Evolutionary conservation across 2,329 filamentous ascomycete species (phyloP).

Genomic region (Neophaeococcomyces mojaviensis): DNA sequence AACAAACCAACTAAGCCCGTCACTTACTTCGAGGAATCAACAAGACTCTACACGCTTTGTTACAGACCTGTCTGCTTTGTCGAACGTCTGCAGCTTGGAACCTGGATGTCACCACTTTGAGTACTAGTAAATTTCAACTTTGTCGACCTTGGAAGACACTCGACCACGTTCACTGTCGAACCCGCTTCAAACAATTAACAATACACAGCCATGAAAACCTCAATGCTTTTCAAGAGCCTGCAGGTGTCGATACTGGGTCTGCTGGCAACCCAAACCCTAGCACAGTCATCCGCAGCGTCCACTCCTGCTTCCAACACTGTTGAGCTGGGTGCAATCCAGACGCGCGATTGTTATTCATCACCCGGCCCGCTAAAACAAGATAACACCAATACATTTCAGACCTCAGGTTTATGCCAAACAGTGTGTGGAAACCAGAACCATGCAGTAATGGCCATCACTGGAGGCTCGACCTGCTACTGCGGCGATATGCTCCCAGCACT

Average conservation of each 20-base stretch:
- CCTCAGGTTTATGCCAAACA: conserved; percentile 47
- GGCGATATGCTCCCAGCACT: conserved; percentile 60
- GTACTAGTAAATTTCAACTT: too few species aligned
- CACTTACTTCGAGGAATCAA: conserved; percentile 2
- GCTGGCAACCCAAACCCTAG: conserved; percentile 10
- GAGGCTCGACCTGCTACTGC: conserved; percentile 62
- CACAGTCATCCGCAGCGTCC: conserved; percentile 12
- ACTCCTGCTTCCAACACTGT: conserved; percentile 9
- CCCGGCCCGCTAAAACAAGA: conserved; percentile 41
- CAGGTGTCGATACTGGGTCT: conserved; percentile 13
- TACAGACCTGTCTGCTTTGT: neutral
- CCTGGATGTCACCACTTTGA: neutral
- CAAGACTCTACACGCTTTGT: conserved; percentile 5
- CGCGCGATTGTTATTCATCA: conserved; percentile 42
- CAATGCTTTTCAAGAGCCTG: conserved; percentile 11
- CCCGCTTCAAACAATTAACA: neutral
- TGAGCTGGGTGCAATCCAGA: conserved; percentile 13
- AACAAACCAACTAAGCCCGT: conserved; percentile 1
- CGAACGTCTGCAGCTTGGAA: neutral
- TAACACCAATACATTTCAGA: conserved; percentile 46
- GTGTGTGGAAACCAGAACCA: conserved; percentile 43
- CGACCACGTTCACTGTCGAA: neutral
- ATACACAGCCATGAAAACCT: conserved; percentile 15
- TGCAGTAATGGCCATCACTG: conserved; percentile 56
- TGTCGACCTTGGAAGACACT: neutral